Conservation (phyloP, 176 grass and related monocot genomes). For the Juncus inflexus region DNA sequence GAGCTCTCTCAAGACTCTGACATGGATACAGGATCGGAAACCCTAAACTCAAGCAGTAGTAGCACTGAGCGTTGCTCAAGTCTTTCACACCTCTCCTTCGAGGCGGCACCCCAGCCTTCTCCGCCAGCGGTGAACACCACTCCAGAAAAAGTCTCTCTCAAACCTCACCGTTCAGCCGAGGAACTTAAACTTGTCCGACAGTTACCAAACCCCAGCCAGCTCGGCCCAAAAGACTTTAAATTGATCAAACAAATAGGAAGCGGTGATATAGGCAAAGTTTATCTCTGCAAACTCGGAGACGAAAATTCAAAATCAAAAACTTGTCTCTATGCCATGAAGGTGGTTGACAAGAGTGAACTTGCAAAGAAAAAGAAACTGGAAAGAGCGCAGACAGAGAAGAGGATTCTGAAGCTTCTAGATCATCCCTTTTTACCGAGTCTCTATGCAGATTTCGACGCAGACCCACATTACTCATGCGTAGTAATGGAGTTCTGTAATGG, state of each 20-base stretch:
- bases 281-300: constrained; percentile 65
- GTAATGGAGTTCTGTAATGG: constrained; percentile 97
- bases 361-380: constrained; percentile 83
- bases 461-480: constrained; percentile 69
- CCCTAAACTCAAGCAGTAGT: constrained; percentile 48
- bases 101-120: constrained; percentile 18
- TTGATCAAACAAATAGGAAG: constrained; percentile 75
- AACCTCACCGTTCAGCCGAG: constrained; percentile 73
- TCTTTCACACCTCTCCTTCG: constrained; percentile 54
- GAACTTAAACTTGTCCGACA: constrained; percentile 55
- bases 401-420: constrained; percentile 71
- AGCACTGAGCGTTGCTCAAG: constrained; percentile 52
- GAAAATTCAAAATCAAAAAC: constrained; percentile 10
- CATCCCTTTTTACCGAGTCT: constrained; percentile 89
- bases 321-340: constrained; percentile 91
- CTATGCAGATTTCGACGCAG: constrained; percentile 86
- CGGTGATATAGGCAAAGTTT: constrained; percentile 89
- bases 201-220: constrained; percentile 1
- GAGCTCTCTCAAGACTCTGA: constrained; percentile 38
- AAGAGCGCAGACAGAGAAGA: constrained; percentile 73
- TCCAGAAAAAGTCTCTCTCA: constrained; percentile 28
- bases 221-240: constrained; percentile 85
- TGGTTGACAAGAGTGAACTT: constrained; percentile 74
- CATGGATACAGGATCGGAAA: constrained; percentile 51
- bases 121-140: constrained; percentile 5